A percentile compares a stretch with the other conserved stretches of the same genome.
phyloP scores from a whole-genome alignment of 805 yeast species.

The Saturnispora serradocipensis region DNA sequence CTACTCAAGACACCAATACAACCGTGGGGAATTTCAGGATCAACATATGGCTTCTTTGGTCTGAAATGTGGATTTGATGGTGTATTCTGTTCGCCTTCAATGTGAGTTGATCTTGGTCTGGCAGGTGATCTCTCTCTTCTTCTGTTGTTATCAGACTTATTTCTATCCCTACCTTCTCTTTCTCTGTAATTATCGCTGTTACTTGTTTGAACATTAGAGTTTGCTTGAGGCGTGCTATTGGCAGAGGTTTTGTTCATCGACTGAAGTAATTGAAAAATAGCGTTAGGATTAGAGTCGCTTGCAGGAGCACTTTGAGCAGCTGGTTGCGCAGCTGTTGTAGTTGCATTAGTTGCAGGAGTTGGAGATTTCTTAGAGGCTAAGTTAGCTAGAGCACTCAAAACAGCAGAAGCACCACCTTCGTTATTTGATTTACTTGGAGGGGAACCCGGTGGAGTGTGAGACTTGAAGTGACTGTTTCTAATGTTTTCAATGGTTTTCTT shows the following conservation, averaged over 20 bases:
- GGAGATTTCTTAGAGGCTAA: slow-evolving; percentile 41
- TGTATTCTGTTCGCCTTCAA: slow-evolving; percentile 51
- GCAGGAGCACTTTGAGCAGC: slow-evolving; percentile 7
- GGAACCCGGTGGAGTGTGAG: slow-evolving; percentile 67
- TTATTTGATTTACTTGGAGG: slow-evolving; percentile 34
- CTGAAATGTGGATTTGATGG: slow-evolving; percentile 72
- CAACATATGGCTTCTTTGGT: slow-evolving; percentile 63
- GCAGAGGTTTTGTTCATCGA: slow-evolving; percentile 31
- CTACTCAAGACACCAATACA: slow-evolving; percentile 77
- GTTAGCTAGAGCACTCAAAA: slow-evolving; percentile 61
- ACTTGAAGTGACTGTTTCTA: slow-evolving; percentile 48
- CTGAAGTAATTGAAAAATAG: slow-evolving; percentile 45
- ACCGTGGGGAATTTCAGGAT: slow-evolving; percentile 65
- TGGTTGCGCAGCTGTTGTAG: slow-evolving; percentile 25
- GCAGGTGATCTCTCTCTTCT: slow-evolving; percentile 48
- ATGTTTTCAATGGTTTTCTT: slow-evolving; percentile 45
- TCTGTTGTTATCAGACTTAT: slow-evolving; percentile 27
- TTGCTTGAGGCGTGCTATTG: neutral
- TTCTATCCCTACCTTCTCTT: slow-evolving; percentile 25
- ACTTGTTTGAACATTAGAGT: slow-evolving; percentile 13
- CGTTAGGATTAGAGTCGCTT: slow-evolving; percentile 28
- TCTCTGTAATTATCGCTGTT: slow-evolving; percentile 14
- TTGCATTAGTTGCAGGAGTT: slow-evolving; percentile 21
- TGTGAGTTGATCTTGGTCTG: slow-evolving; percentile 25
- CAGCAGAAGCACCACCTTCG: slow-evolving; percentile 47